Evolutionary conservation across 1,284 basidiomycete genomes (phyloP).

Genomic region (Erythrobasidium hasegawianum): DNA sequence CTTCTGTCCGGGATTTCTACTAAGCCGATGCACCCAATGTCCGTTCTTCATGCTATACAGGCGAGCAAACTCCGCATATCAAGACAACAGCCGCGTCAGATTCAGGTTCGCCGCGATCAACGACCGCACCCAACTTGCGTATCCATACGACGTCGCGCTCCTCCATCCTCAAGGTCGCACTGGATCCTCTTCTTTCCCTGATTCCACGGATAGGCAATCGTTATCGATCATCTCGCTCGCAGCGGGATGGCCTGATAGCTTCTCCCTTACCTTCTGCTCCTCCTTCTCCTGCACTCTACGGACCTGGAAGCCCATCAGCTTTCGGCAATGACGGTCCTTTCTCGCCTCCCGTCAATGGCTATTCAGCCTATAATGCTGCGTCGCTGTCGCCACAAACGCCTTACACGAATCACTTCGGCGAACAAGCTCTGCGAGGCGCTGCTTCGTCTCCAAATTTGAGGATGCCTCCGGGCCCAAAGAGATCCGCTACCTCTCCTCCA

Average conservation of each 20-base stretch:
- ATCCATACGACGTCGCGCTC: conserved; percentile 26
- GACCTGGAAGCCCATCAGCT: conserved; percentile 8
- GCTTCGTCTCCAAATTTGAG: conserved; percentile 19
- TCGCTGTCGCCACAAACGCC: conserved; percentile 29
- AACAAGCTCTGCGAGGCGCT: conserved; percentile 15
- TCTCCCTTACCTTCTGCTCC: conserved; percentile 33
- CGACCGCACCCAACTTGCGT: conserved; percentile 5
- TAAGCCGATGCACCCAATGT: not conserved
- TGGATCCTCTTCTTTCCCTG: conserved; percentile 30
- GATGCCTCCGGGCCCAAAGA: conserved; percentile 22
- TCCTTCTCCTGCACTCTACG: conserved; percentile 19
- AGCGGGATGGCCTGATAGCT: conserved; percentile 36
- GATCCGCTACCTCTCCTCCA: conserved; percentile 29
- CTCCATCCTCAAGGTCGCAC: conserved; percentile 33
- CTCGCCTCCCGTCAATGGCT: conserved; percentile 8
- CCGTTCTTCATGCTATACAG: not conserved
- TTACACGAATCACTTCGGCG: conserved; percentile 24
- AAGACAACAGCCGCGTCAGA: conserved; percentile 32
- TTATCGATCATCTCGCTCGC: conserved; percentile 30
- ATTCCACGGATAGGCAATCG: conserved; percentile 25
- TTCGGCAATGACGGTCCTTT: conserved; percentile 6
- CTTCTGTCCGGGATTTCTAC: not conserved
- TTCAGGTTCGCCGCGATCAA: conserved; percentile 6
- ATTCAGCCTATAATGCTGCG: conserved; percentile 4
- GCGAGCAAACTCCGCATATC: conserved; percentile 27